Evolutionary conservation across 257 asterid genomes (phyloP).

Genomic region (Forsythia suspensa): DNA sequence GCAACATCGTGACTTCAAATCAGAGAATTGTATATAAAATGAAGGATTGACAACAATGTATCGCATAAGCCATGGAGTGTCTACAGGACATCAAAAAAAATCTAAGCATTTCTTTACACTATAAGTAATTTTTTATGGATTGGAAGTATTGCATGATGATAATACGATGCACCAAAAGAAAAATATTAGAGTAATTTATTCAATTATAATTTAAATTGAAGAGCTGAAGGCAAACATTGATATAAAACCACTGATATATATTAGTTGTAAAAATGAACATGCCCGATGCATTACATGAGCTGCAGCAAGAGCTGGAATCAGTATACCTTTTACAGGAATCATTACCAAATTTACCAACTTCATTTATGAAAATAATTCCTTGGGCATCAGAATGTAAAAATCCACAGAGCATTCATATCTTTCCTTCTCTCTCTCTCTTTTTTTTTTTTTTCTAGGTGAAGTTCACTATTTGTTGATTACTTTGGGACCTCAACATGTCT

Average conservation of each 20-base stretch:
- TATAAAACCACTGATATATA: not conserved
- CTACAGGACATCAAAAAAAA: conserved; percentile 20
- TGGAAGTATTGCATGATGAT: not conserved
- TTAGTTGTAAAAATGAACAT: not conserved
- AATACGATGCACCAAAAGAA: not conserved
- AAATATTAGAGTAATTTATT: not conserved
- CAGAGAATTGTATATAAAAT: conserved; percentile 9
- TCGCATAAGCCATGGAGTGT: conserved; percentile 1
- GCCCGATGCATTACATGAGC: not conserved
- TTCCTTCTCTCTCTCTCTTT: no score
- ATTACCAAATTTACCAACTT: conserved; percentile 14
- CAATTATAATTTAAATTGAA: not conserved
- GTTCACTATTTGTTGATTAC: not conserved
- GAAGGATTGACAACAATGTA: conserved; percentile 4
- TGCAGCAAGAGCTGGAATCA: not conserved
- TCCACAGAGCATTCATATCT: not conserved
- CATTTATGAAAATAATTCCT: conserved; percentile 7
- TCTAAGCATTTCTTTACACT: not conserved
- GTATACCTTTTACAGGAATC: not conserved
- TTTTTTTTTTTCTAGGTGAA: not conserved
- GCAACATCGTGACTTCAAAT: conserved; percentile 25
- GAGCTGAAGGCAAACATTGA: conserved; percentile 7
- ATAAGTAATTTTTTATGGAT: not conserved
- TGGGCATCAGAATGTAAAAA: conserved; percentile 10
- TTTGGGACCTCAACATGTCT: conserved; percentile 2